Evolutionary conservation across 2,329 filamentous ascomycete species (phyloP).

Genomic region (Ophiocordyceps camponoti-rufipedis): DNA sequence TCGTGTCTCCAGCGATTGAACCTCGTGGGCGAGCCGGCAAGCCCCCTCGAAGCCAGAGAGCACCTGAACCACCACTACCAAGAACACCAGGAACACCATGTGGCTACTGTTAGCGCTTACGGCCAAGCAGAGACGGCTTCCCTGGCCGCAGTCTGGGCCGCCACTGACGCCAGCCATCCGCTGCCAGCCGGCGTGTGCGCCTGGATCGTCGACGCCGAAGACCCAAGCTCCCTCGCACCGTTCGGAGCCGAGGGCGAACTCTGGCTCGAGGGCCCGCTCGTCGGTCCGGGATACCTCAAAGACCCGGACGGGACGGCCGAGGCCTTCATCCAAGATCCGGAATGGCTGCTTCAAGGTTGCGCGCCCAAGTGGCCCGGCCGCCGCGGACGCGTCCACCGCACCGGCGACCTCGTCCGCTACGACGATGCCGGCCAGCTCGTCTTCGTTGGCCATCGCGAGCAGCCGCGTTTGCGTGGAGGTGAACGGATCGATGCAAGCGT

Average conservation of each 20-base stretch:
- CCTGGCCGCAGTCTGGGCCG: background rate
- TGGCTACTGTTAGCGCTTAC: constrained; percentile 4
- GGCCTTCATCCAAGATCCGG: constrained; percentile 7
- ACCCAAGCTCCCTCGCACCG: constrained; percentile 3
- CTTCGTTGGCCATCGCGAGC: constrained; percentile 31
- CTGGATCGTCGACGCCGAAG: constrained; percentile 6
- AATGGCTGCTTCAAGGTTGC: constrained; percentile 2
- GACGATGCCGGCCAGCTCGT: constrained; percentile 13
- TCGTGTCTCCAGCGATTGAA: background rate
- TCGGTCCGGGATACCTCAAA: constrained; percentile 6
- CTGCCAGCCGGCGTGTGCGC: constrained; percentile 1
- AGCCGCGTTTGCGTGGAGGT: constrained; percentile 35
- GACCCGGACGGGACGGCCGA: constrained; percentile 4
- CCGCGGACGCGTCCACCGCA: constrained; percentile 19
- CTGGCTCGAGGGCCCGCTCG: constrained; percentile 6
- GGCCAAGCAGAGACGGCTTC: constrained; percentile 6
- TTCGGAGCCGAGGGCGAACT: constrained; percentile 7
- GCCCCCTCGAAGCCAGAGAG: background rate
- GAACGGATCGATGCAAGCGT: constrained; percentile 26
- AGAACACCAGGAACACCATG: no score
- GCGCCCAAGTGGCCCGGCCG: constrained; percentile 1
- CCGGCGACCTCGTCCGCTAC: constrained; percentile 26
- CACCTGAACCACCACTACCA: no score
- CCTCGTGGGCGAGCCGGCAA: background rate
- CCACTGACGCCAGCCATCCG: background rate